A percentile compares a stretch with the other conserved stretches of the same genome.
These are phyloP conservation scores for Daedaleopsis sinensis DNA, from an alignment of 768 basidiomycete genomes.

Conservation along the genomic window DNA sequence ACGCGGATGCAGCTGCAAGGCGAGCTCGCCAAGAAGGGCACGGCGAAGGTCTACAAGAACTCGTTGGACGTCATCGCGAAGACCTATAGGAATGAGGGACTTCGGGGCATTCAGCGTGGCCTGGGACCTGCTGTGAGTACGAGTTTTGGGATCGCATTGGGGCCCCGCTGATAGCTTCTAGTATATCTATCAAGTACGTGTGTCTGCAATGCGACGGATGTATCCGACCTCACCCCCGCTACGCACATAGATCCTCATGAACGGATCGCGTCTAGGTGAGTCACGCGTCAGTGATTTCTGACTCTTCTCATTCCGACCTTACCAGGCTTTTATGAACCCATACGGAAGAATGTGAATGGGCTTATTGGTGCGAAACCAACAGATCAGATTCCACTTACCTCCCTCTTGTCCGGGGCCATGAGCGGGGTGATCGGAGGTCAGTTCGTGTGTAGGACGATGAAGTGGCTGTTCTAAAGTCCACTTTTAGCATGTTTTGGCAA, in stretches of 20 bases:
- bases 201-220: neutral
- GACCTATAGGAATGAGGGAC: conserved; percentile 88
- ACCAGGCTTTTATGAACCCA: conserved; percentile 95
- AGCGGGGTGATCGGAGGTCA: conserved; percentile 91
- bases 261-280: conserved; percentile 86
- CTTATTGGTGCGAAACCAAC: conserved; percentile 62
- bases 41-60: conserved; percentile 81
- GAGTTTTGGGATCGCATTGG: conserved; percentile 28
- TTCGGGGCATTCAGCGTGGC: conserved; percentile 92
- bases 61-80: conserved; percentile 86
- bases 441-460: neutral
- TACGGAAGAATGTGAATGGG: conserved; percentile 72
- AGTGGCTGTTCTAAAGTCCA: neutral
- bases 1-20: conserved; percentile 96
- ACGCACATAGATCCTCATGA: conserved; percentile 88
- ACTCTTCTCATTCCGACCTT: neutral
- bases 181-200: conserved; percentile 89
- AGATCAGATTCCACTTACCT: conserved; percentile 74
- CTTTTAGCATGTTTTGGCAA: conserved; percentile 74
- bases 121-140: conserved; percentile 77
- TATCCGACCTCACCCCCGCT: conserved; percentile 4
- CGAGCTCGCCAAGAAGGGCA: conserved; percentile 79
- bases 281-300: conserved; percentile 2
- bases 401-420: conserved; percentile 82
- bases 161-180: conserved; percentile 32